Conservation (phyloP, 2,329 filamentous ascomycete species). For the Rutstroemia sp. region DNA sequence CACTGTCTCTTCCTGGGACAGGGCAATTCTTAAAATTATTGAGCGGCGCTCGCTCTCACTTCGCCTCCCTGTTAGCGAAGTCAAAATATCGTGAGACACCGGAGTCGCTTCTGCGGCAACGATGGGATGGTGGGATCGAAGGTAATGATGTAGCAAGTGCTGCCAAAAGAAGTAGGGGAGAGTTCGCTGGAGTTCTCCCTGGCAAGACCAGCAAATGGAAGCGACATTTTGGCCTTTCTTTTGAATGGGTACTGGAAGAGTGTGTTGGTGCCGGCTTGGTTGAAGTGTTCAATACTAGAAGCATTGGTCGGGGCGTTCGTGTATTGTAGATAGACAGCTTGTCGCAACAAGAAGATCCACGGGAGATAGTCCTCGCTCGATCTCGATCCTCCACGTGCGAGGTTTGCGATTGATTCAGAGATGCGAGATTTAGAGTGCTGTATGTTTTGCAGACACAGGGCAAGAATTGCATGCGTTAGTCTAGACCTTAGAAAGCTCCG, state of each 20-base stretch:
- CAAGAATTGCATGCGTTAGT: too few relatives aligned
- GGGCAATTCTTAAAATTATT: constrained; percentile 62
- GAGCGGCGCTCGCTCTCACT: constrained; percentile 51
- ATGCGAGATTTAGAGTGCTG: too few relatives aligned
- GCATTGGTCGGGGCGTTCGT: constrained; percentile 61
- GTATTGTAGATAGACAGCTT: constrained; percentile 20
- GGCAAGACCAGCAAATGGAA: constrained; percentile 63
- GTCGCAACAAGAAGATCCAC: neutral
- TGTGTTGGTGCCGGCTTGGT: constrained; percentile 62
- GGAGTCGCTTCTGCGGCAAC: constrained; percentile 53
- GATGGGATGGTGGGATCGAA: constrained; percentile 62
- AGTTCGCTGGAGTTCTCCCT: constrained; percentile 49
- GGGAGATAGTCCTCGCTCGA: neutral
- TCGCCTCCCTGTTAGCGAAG: constrained; percentile 50
- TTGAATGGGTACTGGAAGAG: constrained; percentile 65
- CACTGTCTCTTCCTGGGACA: constrained; percentile 58
- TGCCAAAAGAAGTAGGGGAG: constrained; percentile 45
- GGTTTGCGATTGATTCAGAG: neutral
- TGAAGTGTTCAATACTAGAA: constrained; percentile 68
- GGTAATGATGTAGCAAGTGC: constrained; percentile 37
- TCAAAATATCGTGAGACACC: constrained; percentile 57
- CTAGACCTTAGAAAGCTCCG: neutral
- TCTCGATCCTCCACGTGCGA: neutral
- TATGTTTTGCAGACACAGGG: too few relatives aligned
- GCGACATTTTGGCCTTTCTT: constrained; percentile 60